These are phyloP conservation scores for Lasiodiplodia sp. DNA, from an alignment of 2,329 filamentous ascomycete genomes.

Conservation along the genomic window DNA sequence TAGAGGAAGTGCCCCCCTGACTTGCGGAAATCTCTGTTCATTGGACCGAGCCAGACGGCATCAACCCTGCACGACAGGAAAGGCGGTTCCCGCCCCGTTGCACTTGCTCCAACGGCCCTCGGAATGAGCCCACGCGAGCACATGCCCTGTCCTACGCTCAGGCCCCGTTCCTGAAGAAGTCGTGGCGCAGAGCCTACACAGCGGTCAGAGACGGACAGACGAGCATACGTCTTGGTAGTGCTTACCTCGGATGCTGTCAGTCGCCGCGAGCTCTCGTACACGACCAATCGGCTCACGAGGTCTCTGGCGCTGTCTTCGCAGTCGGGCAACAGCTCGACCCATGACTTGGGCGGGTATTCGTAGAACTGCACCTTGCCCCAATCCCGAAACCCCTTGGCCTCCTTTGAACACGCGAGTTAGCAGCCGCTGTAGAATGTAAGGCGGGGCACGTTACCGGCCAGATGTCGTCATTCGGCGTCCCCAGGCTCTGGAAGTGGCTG, in stretches of 20 bases:
- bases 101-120: not conserved
- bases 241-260: conserved; percentile 70
- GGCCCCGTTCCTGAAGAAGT: conserved; percentile 21
- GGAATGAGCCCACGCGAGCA: not conserved
- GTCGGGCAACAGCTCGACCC: conserved; percentile 73
- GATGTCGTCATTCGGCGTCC: conserved; percentile 77
- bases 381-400: conserved; percentile 76
- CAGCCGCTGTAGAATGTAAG: not conserved
- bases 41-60: conserved; percentile 1
- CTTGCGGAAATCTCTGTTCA: not conserved
- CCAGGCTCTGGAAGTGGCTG: conserved; percentile 90
- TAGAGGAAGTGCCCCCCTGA: not conserved
- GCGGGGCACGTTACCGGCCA: conserved; percentile 73
- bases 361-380: conserved; percentile 88
- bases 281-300: conserved; percentile 72
- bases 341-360: conserved; percentile 71
- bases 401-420: conserved; percentile 44
- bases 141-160: not conserved
- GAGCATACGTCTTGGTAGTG: not conserved
- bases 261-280: conserved; percentile 73
- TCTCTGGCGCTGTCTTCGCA: conserved; percentile 66
- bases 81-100: not conserved
- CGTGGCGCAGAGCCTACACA: conserved; percentile 23
- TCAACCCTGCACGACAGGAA: conserved; percentile 10
- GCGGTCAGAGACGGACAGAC: conserved; percentile 1